Evolutionary conservation across 2,329 filamentous ascomycete genomes (phyloP).

Genomic region (Cladobotryum protrusum): DNA sequence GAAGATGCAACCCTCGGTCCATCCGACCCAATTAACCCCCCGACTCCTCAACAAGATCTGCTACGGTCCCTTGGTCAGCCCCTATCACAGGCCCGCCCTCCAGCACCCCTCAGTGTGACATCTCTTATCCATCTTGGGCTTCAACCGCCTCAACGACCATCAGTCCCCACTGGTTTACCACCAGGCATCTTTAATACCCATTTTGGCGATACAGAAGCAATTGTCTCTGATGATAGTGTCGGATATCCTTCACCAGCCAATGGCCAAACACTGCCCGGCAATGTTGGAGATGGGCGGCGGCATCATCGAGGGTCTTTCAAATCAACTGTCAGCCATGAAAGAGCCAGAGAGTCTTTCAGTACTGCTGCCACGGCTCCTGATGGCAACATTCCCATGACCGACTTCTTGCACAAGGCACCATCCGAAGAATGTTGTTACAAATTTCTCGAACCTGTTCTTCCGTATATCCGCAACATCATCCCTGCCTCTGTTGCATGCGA

Average conservation of each 20-base stretch:
- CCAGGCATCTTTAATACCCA: constrained; percentile 7
- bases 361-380: constrained; percentile 14
- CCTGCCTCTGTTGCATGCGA: constrained; percentile 37
- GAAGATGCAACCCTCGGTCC: constrained; percentile 1
- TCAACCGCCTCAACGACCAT: constrained; percentile 7
- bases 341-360: constrained; percentile 15
- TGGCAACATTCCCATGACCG: constrained; percentile 12
- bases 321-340: constrained; percentile 13
- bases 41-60: constrained; percentile 1
- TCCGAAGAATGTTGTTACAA: constrained; percentile 31
- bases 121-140: constrained; percentile 18
- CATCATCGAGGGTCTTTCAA: constrained; percentile 16
- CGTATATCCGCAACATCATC: constrained; percentile 32
- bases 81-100: constrained; percentile 8
- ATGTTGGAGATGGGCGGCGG: not conserved
- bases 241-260: constrained; percentile 24
- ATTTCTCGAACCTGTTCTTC: constrained; percentile 36
- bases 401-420: constrained; percentile 21
- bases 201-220: constrained; percentile 16
- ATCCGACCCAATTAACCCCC: not conserved
- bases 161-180: constrained; percentile 4
- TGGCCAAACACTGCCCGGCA: not conserved
- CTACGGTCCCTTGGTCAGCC: constrained; percentile 5
- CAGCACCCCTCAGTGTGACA: constrained; percentile 16
- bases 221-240: constrained; percentile 23